Evolutionary conservation across 257 asterid genomes (phyloP).

Genomic region (Solanum verrucosum): DNA sequence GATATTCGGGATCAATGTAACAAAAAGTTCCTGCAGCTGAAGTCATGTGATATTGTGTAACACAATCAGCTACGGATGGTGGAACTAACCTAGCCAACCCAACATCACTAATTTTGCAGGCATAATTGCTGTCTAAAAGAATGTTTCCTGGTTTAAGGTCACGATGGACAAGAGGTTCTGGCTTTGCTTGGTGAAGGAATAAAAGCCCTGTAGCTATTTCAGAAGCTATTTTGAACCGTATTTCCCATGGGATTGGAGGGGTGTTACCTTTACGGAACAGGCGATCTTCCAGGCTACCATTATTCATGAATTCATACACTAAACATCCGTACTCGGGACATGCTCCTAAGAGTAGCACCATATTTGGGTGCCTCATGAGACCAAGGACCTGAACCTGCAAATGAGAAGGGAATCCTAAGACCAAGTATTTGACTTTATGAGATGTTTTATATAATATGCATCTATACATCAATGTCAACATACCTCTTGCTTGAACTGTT

Average conservation of each 20-base stretch:
- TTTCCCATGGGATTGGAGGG: conserved; percentile 7
- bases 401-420: neutral
- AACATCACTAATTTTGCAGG: conserved; percentile 7
- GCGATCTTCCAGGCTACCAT: conserved; percentile 2
- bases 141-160: conserved; percentile 14
- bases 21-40: conserved; percentile 16
- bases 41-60: conserved; percentile 16
- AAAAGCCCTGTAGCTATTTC: conserved; percentile 6
- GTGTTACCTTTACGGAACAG: conserved; percentile 8
- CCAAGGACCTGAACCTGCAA: conserved; percentile 14
- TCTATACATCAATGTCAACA: neutral
- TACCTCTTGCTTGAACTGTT: conserved; percentile 18
- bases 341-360: conserved; percentile 13
- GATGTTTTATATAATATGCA: neutral
- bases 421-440: neutral
- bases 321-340: conserved; percentile 5
- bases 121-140: conserved; percentile 8
- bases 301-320: conserved; percentile 2
- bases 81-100: conserved; percentile 15
- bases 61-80: conserved; percentile 11
- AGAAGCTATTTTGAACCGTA: conserved; percentile 7
- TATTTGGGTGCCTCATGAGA: conserved; percentile 14
- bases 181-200: conserved; percentile 16
- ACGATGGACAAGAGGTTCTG: conserved; percentile 14
- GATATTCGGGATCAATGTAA: conserved; percentile 11